Base-by-base conservation (phyloP, 23 red algal genomes). In the Gracilaria caudata region DNA sequence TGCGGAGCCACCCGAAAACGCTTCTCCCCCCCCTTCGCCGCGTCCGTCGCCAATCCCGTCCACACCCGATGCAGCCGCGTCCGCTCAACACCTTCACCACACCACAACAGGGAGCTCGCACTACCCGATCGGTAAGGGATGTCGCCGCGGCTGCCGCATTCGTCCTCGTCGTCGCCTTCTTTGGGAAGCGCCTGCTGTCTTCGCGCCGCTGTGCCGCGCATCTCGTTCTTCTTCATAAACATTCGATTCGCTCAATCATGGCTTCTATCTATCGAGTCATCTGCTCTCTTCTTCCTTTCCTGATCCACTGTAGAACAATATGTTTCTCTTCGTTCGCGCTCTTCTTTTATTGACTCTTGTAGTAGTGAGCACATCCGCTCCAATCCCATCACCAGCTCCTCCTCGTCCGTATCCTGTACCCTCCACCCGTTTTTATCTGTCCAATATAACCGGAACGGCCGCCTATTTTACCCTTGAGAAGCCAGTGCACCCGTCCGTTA, bases 361-460 rank as follows among this genome's bases (percentile, higher is more conserved):
- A 7, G 1, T 53, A 2, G 1, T 1, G 12, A 53, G 49, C 19
- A 17, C 13, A 20, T 53, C 68, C 36, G 36, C 51, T 73, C 44
- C 33, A 37, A 64, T 44, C 23, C 58, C 68, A 17, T 41, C 72
- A 21, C 54, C 83, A 40, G 58, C 51, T 17, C 35, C 51, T 23
- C 55, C 83, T 13, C 25, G 60, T 43, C 45, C 51, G 3, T 68
- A 76, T 66, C 83, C 68, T 5, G 24, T 56, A 39, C 40, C 65
- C 10, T 28, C 30, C 7, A 54, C 83, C 19, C 65, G 83, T 14
- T 87, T 87, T 47, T 77, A 77, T 45, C 83, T 87, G 17, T 87
- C 83, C 19, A 76, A 74, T 6, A 35, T 87, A 1, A 71, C 65
- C 19, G 65, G 65, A 8, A 44, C 26, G 2, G 65, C 83, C 29